Base-by-base conservation (phyloP, 305 asterid species). In the Fraxinus baroniana region DNA sequence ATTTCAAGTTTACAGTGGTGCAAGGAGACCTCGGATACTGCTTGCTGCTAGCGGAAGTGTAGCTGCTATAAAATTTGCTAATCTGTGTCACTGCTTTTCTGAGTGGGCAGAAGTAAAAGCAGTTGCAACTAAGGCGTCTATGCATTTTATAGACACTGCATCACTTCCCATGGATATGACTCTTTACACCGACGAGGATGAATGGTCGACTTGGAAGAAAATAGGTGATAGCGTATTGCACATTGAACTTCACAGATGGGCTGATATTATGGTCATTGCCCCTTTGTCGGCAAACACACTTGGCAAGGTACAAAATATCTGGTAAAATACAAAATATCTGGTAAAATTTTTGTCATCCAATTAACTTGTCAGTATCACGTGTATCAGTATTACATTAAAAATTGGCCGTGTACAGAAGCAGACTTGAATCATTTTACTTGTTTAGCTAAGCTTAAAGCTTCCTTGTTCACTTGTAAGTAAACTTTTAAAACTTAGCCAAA, bases 251-350 rank as follows among this genome's bases (percentile, higher is more conserved):
- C 87, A 89, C 7, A 75, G 83, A 52, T 89, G 91, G 91, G 91
- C 91, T 76, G 91, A 89, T 80, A 85, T 87, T 41, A 83, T 87
- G 90, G 87, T 89, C 64, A 89, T 89, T 82, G 91, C 92, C 26
- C 92, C 92, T 81, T 80, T 89, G 79, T 89, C 92, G 1, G 91
- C 92, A 24, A 89, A 87, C 82, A 89, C 92, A 13, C 91, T 89
- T 78, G 91, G 83, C 73, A 89, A 89, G 91, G 91, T 89, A 77
- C 73, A 37, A 22, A 57, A 71, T 74, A 68, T 5, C 22, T 37
- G 20, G 18, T 30, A 70, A 12, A 30, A 70, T 73, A 77, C 73
- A 37, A 22, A 57, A 71, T 74, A 68, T 5, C 22, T 37, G 20
- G 18, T 30, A 70, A 12, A 30, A 70, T 73, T 8, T 72, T 70